Conservation (phyloP, 768 basidiomycete genomes). For the Xanthoconium purpureum region DNA sequence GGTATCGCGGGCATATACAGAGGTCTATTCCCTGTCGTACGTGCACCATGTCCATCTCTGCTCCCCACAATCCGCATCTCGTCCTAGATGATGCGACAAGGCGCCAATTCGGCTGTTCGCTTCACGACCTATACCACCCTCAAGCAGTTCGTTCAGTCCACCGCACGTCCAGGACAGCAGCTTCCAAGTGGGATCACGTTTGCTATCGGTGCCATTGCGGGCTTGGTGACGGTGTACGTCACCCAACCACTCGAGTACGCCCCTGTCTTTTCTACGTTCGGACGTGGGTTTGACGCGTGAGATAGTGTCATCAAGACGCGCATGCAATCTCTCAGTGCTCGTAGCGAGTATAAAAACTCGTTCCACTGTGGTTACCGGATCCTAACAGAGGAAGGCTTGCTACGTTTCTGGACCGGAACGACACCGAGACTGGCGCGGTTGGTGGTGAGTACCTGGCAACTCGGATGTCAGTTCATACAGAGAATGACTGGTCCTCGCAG, state of each 20-base stretch:
- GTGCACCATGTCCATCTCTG: constrained; percentile 27
- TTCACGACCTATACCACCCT: constrained; percentile 95
- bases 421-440: constrained; percentile 85
- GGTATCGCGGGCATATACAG: constrained; percentile 84
- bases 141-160: constrained; percentile 90
- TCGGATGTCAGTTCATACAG: neutral
- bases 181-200: constrained; percentile 89
- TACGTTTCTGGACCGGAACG: constrained; percentile 96
- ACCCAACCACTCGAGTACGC: constrained; percentile 82
- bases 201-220: constrained; percentile 90
- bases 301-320: constrained; percentile 92
- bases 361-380: constrained; percentile 96
- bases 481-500: constrained; percentile 37
- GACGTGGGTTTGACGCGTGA: neutral
- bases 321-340: constrained; percentile 91
- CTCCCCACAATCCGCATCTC: neutral
- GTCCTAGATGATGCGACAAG: constrained; percentile 90
- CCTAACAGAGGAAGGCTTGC: constrained; percentile 86
- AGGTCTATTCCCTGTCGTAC: constrained; percentile 89
- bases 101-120: constrained; percentile 93
- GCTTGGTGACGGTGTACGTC: constrained; percentile 90
- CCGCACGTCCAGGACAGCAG: constrained; percentile 75
- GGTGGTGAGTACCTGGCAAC: constrained; percentile 52
- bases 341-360: constrained; percentile 83
- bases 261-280: neutral